phyloP scores from a whole-genome alignment of 768 basidiomycete species.

The Boletus fagicola region DNA sequence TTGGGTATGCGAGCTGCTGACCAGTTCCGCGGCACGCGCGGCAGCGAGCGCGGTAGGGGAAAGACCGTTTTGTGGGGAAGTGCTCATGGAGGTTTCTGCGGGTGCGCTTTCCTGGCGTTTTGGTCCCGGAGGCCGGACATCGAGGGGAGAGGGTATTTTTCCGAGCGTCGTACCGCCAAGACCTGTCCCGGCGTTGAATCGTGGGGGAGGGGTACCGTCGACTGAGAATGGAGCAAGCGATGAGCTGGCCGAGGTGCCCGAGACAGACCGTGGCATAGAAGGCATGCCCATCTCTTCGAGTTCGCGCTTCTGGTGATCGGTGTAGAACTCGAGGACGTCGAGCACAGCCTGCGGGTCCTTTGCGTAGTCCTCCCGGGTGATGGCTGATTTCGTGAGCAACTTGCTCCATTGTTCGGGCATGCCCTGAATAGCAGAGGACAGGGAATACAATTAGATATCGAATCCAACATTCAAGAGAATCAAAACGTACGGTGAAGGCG shows the following conservation, averaged over 20 bases:
- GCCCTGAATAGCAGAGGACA: constrained; percentile 49
- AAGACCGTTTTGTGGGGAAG: constrained; percentile 36
- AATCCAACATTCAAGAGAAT: not conserved
- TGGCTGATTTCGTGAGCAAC: constrained; percentile 93
- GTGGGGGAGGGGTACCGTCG: constrained; percentile 52
- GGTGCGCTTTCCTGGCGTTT: constrained; percentile 50
- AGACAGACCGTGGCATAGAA: constrained; percentile 23
- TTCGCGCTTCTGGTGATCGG: constrained; percentile 96
- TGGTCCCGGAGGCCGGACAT: constrained; percentile 34
- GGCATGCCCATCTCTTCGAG: constrained; percentile 58
- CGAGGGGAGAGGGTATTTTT: constrained; percentile 42
- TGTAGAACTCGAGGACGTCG: constrained; percentile 98
- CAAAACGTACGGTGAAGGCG: constrained; percentile 78
- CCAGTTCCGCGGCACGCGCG: constrained; percentile 60
- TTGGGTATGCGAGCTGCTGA: constrained; percentile 50
- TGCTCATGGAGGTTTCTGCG: constrained; percentile 27
- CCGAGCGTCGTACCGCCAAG: constrained; percentile 64
- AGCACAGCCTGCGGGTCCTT: constrained; percentile 96
- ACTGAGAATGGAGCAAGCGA: constrained; percentile 39
- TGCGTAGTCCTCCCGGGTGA: constrained; percentile 97
- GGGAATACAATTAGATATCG: not conserved
- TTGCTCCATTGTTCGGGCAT: constrained; percentile 98
- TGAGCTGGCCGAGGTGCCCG: constrained; percentile 17
- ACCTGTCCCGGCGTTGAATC: constrained; percentile 91
- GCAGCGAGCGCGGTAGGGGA: constrained; percentile 47